Evolutionary conservation across 208 protist species (phyloP), one percentile per base, ranked within the genome.

Genomic region (Chromosphaera perkinsii): DNA sequence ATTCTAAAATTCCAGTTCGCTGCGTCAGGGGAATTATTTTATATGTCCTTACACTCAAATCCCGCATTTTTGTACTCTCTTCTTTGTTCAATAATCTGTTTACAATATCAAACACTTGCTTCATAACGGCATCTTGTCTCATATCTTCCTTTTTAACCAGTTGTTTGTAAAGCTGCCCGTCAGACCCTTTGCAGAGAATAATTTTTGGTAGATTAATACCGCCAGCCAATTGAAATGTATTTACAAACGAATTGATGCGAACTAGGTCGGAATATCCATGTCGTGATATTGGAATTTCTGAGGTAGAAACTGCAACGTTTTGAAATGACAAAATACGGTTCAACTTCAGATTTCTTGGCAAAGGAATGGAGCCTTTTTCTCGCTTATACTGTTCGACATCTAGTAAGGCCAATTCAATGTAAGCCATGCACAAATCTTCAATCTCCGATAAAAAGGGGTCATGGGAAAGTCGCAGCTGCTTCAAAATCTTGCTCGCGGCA

Each of bases 81-180:
- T 49, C 49, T 20, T 64, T 9, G 31, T 82, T 74, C 1, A 98
- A 68, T 35, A 90, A 26, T 29, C 17, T 55, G 88, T 97, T 75
- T 72, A 90, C 7, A 80, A 85, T 24, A 22, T 20, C 65, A 92
- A 97, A 79, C 82, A 90, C 52, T 70, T 96, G 92, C 78, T 97
- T 82, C 70, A 98, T 93, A 3, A 96, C 81, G 2, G 88, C 90
- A 75, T 98, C 94, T 73, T 97, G 93, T 2, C 93, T 81, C 45
- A 94, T 32, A 70, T 98, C 93, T 77, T 97, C 92, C 9, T 86
- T 82, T 59, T 85, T 88, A 49, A 85, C 81, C 1, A 87, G 48
- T 69, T 97, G 90, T 51, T 75, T 81, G 39, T 93, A 86, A 26
- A 69, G 32, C 5, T 47, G 43, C 2, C 92, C 92, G 67, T 94